phyloP scores from a whole-genome alignment of 1,284 basidiomycete species.

The Pyrrhoderma noxium region DNA sequence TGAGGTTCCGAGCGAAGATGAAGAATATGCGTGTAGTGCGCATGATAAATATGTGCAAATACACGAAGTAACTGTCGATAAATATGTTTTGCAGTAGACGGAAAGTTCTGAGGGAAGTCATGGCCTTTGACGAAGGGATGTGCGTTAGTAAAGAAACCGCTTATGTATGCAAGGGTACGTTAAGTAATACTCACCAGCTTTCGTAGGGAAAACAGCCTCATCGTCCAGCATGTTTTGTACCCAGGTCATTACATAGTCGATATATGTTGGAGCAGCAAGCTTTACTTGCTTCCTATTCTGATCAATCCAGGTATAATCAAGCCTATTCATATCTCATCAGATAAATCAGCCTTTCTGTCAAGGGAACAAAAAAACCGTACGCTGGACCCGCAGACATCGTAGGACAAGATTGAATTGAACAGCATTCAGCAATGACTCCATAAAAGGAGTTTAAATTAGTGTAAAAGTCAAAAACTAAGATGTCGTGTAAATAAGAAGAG shows the following conservation, averaged over 20 bases:
- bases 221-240: slow-evolving; percentile 91
- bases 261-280: slow-evolving; percentile 92
- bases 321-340: slow-evolving; percentile 44
- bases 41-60: slow-evolving; percentile 96
- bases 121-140: slow-evolving; percentile 46
- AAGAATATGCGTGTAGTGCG: slow-evolving; percentile 87
- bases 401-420: slow-evolving; percentile 83
- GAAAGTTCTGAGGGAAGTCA: slow-evolving; percentile 86
- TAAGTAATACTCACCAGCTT: slow-evolving; percentile 55
- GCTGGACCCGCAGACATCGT: slow-evolving; percentile 90
- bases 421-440: slow-evolving; percentile 91
- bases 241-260: slow-evolving; percentile 99
- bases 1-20: slow-evolving; percentile 95
- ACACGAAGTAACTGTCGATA: slow-evolving; percentile 96
- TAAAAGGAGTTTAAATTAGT: slow-evolving; percentile 98
- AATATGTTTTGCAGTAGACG: slow-evolving; percentile 90
- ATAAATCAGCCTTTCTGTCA: slow-evolving; percentile 7
- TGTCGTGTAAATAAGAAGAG: not conserved
- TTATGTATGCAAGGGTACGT: not conserved
- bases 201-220: slow-evolving; percentile 91
- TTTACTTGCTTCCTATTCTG: slow-evolving; percentile 90
- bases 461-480: slow-evolving; percentile 90
- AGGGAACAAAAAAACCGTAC: slow-evolving; percentile 40
- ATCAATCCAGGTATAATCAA: slow-evolving; percentile 98
- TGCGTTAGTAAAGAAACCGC: not conserved